Evolutionary conservation across 2,329 filamentous ascomycete genomes (phyloP).

Genomic region (Elsinoe batatas): DNA sequence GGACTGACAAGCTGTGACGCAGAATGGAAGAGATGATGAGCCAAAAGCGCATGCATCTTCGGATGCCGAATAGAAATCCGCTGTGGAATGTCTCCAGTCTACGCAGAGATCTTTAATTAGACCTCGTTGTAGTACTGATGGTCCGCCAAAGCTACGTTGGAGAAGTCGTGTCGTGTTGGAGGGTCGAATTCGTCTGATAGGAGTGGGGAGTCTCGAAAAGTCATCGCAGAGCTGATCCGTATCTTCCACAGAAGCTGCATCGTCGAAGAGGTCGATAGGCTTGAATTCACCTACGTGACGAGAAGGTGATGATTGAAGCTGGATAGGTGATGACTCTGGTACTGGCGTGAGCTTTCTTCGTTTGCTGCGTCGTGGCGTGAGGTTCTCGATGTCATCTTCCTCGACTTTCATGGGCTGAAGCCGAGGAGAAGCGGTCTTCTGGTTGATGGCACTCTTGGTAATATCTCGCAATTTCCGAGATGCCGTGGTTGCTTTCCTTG

Average conservation of each 20-base stretch:
- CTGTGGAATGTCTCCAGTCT: slow-evolving; percentile 51
- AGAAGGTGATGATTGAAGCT: slow-evolving; percentile 16
- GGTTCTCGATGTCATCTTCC: slow-evolving; percentile 20
- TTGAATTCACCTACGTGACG: slow-evolving; percentile 10
- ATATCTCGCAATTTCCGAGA: slow-evolving; percentile 41
- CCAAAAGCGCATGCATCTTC: slow-evolving; percentile 44
- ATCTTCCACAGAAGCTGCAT: slow-evolving; percentile 3
- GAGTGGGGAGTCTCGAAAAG: slow-evolving; percentile 34
- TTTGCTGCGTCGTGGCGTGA: slow-evolving; percentile 20
- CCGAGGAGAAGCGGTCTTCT: slow-evolving; percentile 14
- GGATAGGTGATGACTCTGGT: slow-evolving; percentile 35
- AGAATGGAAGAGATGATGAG: slow-evolving; percentile 52
- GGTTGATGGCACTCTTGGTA: slow-evolving; percentile 37
- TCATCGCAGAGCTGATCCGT: slow-evolving; percentile 30
- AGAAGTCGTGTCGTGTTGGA: slow-evolving; percentile 30
- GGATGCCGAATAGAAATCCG: slow-evolving; percentile 49
- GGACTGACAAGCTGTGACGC: slow-evolving; percentile 55
- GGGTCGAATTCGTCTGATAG: slow-evolving; percentile 31
- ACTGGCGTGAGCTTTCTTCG: slow-evolving; percentile 37
- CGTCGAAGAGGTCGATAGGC: slow-evolving; percentile 9
- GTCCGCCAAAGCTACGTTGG: slow-evolving; percentile 38
- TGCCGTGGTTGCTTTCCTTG: slow-evolving; percentile 28
- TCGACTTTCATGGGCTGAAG: slow-evolving; percentile 2
- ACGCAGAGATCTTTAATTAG: slow-evolving; percentile 32
- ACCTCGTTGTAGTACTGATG: slow-evolving; percentile 31